Evolutionary conservation across 179 eudicot species (phyloP).

Genomic region (Amaranthus tricolor): DNA sequence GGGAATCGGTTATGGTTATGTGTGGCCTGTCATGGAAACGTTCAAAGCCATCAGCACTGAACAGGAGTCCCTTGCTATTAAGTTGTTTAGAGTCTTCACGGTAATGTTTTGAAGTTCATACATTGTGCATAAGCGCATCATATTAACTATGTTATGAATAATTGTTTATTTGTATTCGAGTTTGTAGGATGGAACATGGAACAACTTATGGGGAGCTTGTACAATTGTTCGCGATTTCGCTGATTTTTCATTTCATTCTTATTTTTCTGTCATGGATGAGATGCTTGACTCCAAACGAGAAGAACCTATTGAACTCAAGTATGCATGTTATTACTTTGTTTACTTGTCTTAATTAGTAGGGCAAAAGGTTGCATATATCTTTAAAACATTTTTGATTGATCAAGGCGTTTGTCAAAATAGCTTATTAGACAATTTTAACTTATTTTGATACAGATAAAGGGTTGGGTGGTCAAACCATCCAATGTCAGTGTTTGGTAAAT

Average conservation of each 20-base stretch:
- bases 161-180: background rate
- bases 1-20: slow-evolving; percentile 23
- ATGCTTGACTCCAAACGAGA: slow-evolving; percentile 20
- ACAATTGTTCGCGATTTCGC: slow-evolving; percentile 30
- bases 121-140: background rate
- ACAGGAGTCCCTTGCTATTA: slow-evolving; percentile 11
- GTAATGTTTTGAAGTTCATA: background rate
- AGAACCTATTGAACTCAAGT: slow-evolving; percentile 26
- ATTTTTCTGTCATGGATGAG: slow-evolving; percentile 30
- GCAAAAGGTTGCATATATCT: background rate
- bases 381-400: too few relatives aligned
- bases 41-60: slow-evolving; percentile 21
- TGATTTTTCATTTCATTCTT: slow-evolving; percentile 30
- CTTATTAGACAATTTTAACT: too few relatives aligned
- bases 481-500: too few relatives aligned
- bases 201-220: slow-evolving; percentile 29
- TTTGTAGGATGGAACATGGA: slow-evolving; percentile 32
- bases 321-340: background rate
- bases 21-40: slow-evolving; percentile 30
- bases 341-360: background rate
- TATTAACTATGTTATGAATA: background rate
- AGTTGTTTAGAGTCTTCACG: slow-evolving; percentile 22
- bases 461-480: too few relatives aligned
- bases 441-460: too few relatives aligned
- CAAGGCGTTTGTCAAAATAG: too few relatives aligned